A percentile compares a stretch with the other conserved stretches of the same genome.
These are phyloP conservation scores for Russula sp. DNA, from an alignment of 768 basidiomycete species.

Conservation along the genomic window DNA sequence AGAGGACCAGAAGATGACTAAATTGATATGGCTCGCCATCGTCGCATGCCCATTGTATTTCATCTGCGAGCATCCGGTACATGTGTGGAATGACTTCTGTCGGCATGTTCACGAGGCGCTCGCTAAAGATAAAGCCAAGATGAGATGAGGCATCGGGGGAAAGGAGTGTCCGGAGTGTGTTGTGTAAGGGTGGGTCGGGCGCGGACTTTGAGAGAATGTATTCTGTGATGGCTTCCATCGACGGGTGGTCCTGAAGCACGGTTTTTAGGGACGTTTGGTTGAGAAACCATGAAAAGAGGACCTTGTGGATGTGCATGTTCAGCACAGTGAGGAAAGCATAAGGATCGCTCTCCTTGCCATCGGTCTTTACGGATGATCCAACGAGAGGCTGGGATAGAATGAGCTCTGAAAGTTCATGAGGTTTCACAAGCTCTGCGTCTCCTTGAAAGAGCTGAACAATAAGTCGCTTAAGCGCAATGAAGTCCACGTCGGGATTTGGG, in stretches of 20 bases:
- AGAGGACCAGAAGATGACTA: constrained; percentile 67
- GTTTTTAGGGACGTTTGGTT: background rate
- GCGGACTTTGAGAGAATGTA: constrained; percentile 63
- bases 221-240: constrained; percentile 58
- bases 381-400: constrained; percentile 67
- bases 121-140: constrained; percentile 80
- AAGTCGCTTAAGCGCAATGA: constrained; percentile 75
- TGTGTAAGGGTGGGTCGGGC: constrained; percentile 41
- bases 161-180: constrained; percentile 48
- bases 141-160: constrained; percentile 37
- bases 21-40: constrained; percentile 67
- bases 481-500: constrained; percentile 74
- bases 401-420: constrained; percentile 72
- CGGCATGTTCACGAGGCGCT: constrained; percentile 92
- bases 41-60: constrained; percentile 64
- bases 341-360: constrained; percentile 84
- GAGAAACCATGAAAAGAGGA: constrained; percentile 25
- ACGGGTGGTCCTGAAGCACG: constrained; percentile 54
- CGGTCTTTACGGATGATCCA: constrained; percentile 89
- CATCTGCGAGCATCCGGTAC: constrained; percentile 82
- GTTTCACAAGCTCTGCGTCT: constrained; percentile 66
- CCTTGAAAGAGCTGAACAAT: constrained; percentile 59
- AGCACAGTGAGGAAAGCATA: constrained; percentile 82
- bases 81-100: constrained; percentile 88
- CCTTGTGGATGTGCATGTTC: constrained; percentile 65